phyloP scores from a whole-genome alignment of 192 early-diverging fungal species.

The Umbelopsis isabellina region DNA sequence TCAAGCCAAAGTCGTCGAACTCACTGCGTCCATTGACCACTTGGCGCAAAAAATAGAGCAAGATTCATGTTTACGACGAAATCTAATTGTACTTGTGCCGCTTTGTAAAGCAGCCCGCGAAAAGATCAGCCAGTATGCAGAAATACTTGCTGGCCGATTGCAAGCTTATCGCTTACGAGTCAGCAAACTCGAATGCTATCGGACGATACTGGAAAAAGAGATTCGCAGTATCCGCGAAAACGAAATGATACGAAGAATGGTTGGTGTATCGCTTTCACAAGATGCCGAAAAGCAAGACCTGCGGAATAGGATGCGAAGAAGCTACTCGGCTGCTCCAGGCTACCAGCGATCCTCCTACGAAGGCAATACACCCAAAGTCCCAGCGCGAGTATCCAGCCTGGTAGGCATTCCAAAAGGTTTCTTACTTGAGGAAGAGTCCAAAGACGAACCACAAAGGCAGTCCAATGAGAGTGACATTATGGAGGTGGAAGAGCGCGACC shows the following conservation, averaged over 20 bases:
- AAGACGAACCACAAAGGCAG: not conserved
- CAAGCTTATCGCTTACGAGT: constrained; percentile 61
- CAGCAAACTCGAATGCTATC: constrained; percentile 71
- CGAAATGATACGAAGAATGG: constrained; percentile 24
- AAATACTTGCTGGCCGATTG: constrained; percentile 56
- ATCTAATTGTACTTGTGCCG: constrained; percentile 72
- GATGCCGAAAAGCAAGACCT: not conserved
- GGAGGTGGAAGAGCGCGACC: not conserved
- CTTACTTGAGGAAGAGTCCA: not conserved
- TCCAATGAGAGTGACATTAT: constrained; percentile 9
- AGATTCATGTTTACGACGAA: constrained; percentile 62
- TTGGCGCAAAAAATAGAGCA: constrained; percentile 55
- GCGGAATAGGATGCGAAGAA: constrained; percentile 1
- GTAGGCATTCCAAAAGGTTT: constrained; percentile 7
- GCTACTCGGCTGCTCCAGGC: constrained; percentile 1
- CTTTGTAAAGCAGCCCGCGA: constrained; percentile 64
- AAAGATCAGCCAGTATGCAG: constrained; percentile 58
- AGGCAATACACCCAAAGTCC: not conserved
- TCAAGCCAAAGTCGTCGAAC: not conserved
- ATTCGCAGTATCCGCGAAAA: constrained; percentile 37
- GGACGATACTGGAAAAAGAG: constrained; percentile 68
- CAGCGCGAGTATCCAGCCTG: not conserved
- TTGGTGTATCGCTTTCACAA: constrained; percentile 11
- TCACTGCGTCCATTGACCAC: constrained; percentile 44
- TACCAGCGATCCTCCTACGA: constrained; percentile 3